phyloP scores from a whole-genome alignment of 2,329 filamentous ascomycete species.

The Pestalotiopsis sp. region DNA sequence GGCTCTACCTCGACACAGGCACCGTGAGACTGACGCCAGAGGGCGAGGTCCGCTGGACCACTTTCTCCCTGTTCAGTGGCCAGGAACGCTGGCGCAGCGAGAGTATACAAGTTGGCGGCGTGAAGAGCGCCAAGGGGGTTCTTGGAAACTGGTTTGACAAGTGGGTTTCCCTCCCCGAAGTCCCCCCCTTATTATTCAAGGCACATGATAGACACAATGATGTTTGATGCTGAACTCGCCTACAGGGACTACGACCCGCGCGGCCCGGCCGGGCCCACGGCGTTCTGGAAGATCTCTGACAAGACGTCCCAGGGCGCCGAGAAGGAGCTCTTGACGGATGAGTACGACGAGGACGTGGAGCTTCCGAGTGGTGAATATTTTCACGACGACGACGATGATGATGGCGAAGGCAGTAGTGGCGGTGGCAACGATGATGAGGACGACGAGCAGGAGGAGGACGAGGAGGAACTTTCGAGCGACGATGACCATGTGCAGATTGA shows the following conservation, averaged over 20 bases:
- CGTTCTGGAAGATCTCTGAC: constrained; percentile 76
- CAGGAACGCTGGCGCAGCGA: constrained; percentile 78
- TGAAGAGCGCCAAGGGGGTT: constrained; percentile 66
- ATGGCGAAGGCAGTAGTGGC: constrained; percentile 33
- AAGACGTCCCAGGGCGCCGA: constrained; percentile 32
- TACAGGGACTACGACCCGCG: constrained; percentile 65
- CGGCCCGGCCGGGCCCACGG: constrained; percentile 74
- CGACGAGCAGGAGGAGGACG: constrained; percentile 28
- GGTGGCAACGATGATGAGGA: constrained; percentile 31
- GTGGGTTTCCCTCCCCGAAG: constrained; percentile 40
- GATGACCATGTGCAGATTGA: constrained; percentile 26
- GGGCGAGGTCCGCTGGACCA: constrained; percentile 77
- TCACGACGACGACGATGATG: constrained; percentile 25
- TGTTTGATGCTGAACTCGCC: not conserved
- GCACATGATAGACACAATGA: not conserved
- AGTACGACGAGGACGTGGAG: constrained; percentile 23
- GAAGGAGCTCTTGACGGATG: constrained; percentile 30
- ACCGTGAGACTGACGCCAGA: constrained; percentile 67
- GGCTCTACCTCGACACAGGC: constrained; percentile 41
- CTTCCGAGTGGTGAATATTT: constrained; percentile 25
- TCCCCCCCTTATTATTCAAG: not conserved
- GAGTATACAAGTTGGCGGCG: constrained; percentile 73
- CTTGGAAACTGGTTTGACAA: constrained; percentile 80
- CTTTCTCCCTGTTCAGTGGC: constrained; percentile 64
- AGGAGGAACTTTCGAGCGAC: constrained; percentile 18